Base-by-base conservation (phyloP, 345 rosid genomes). In the Stellera chamaejasme region DNA sequence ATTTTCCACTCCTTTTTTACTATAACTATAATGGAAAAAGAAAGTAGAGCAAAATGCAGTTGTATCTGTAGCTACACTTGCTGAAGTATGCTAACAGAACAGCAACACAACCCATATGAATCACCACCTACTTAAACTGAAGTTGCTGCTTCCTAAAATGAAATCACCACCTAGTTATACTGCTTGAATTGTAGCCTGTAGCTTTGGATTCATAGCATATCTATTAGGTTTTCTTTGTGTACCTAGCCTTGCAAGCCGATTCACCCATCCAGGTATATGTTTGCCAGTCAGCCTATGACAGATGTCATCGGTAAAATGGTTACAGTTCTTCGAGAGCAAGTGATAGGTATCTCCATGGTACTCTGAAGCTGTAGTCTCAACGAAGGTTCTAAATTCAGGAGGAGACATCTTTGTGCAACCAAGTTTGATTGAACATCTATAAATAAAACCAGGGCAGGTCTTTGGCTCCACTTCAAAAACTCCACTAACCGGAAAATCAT, bases 291-390 rank as follows among this genome's bases (percentile, higher is more conserved):
- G 67, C 70, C 82, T 86, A 59, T 47, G 50, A 2, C 85, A 54
- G 2, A 83, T 70, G 43, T 86, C 87, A 41, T 81, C 80, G 3
- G 87, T 86, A 50, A 86, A 86, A 63, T 86, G 90, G 73, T 86
- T 86, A 82, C 90, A 86, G 56, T 86, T 86, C 71, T 83, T 86
- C 54, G 90, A 77, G 58, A 83, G 83, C 44, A 86, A 87, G 61
- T 86, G 79, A 60, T 83, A 86, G 19, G 90, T 83, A 69, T 86
- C 94, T 60, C 94, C 94, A 61, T 86, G 90, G 69, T 86, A 83
- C 63, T 81, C 90, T 36, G 87, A 70, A 60, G 90, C 94, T 58
- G 66, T 53, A 69, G 53, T 41, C 84, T 83, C 90, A 43, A 86
- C 75, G 45, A 80, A 86, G 25, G 64, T 60, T 56, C 78, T 78